Base-by-base conservation (phyloP, 352 stramenopile genomes). In the Globisporangium parvum region DNA sequence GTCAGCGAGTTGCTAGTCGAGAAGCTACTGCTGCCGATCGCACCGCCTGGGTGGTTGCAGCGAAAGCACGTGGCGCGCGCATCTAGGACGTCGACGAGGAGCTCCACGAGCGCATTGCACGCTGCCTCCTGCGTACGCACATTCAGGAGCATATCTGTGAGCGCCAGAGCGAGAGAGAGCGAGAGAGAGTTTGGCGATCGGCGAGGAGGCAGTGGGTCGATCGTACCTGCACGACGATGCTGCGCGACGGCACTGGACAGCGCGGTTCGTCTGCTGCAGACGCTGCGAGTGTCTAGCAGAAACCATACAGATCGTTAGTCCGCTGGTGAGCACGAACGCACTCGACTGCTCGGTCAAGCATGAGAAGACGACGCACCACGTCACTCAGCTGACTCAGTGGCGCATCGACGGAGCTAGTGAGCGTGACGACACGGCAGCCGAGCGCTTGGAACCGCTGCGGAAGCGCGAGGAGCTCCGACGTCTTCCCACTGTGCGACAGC, bases 401-500 rank as follows among this genome's bases (percentile, higher is more conserved):
- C 10, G 75, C 78, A 23, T 59, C 51, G 0, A 47, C 49, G 39
- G 77, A 65, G 33, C 79, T 68, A 11, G 86, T 73, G 23, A 93
- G 70, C 21, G 75, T 62, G 28, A 93, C 47, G 3, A 88, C 66
- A 5, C 55, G 51, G 54, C 70, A 77, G 3, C 70, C 67, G 49
- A 65, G 55, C 47, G 60, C 44, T 2, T 67, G 66, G 59, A 91
- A 75, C 17, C 75, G 53, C 12, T 59, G 39, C 14, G 84, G 84
- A 5, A 93, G 57, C 4, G 66, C 47, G 17, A 85, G 55, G 21
- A 93, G 53, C 60, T 93, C 84, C 0, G 66, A 41, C 6, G 84
- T 93, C 20, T 67, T 69, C 5, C 84, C 84, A 47, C 80, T 91
- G 62, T 93, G 79, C 0, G 80, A 91, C 14, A 93, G 31, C 12